Conservation (phyloP, 352 stramenopile genomes). For the Blastocystis hominis region DNA sequence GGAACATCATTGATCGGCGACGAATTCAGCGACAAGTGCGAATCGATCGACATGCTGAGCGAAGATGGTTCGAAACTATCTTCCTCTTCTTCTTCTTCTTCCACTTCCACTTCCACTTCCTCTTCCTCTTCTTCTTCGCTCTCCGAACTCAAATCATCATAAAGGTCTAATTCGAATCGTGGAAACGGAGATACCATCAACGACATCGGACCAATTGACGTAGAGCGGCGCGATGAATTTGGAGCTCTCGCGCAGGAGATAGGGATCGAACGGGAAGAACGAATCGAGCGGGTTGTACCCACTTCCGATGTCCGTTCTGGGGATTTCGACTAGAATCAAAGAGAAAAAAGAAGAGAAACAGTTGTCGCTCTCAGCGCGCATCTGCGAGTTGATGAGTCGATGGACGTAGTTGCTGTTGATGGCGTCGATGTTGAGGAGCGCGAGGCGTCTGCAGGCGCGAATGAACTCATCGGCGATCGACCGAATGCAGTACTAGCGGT, state of each 20-base stretch:
- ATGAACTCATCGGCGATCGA: slow-evolving; percentile 62
- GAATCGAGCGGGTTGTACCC: slow-evolving; percentile 72
- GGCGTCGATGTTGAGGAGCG: background rate
- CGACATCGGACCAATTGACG: slow-evolving; percentile 74
- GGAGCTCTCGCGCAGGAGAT: slow-evolving; percentile 82
- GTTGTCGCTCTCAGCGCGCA: background rate
- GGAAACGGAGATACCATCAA: slow-evolving; percentile 58
- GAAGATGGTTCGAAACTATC: slow-evolving; percentile 2
- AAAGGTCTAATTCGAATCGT: background rate
- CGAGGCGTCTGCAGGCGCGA: background rate
- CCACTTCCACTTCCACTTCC: background rate
- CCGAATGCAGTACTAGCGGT: slow-evolving; percentile 28
- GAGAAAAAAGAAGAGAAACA: background rate
- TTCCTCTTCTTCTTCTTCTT: slow-evolving; percentile 20
- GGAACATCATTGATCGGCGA: background rate
- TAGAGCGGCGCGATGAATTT: slow-evolving; percentile 82
- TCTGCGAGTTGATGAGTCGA: slow-evolving; percentile 35
- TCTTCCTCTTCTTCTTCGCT: background rate
- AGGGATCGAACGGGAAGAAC: slow-evolving; percentile 95
- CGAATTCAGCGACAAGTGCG: background rate
- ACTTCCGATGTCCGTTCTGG: slow-evolving; percentile 57
- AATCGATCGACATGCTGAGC: slow-evolving; percentile 51
- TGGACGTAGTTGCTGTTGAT: slow-evolving; percentile 53
- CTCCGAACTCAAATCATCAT: background rate
- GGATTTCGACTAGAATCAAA: background rate